phyloP scores from a whole-genome alignment of 2,329 filamentous ascomycete species.

The Alternaria alternata region DNA sequence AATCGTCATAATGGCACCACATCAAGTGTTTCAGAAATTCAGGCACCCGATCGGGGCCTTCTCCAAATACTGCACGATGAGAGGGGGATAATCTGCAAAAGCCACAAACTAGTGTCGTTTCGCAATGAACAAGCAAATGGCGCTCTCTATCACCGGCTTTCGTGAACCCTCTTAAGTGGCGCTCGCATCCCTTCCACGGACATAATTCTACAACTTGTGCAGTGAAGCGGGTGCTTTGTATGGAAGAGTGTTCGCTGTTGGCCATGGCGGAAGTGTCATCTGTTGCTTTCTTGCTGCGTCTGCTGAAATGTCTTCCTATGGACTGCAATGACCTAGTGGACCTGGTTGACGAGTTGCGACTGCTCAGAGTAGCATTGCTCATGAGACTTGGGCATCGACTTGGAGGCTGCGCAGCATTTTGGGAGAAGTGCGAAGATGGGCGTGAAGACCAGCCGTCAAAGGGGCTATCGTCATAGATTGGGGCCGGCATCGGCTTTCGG shows the following conservation, averaged over 20 bases:
- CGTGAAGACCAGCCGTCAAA: rapidly evolving
- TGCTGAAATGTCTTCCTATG: neutral
- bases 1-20: rapidly evolving
- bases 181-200: neutral
- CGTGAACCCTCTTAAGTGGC: neutral
- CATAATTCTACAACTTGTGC: neutral
- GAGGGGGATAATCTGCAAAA: rapidly evolving
- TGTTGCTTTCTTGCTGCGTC: neutral
- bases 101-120: neutral
- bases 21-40: neutral
- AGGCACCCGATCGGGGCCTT: neutral
- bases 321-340: neutral
- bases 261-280: neutral
- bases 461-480: rapidly evolving
- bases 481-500: neutral
- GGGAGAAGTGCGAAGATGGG: neutral
- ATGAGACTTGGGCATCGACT: neutral
- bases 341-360: neutral
- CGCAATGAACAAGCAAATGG: neutral
- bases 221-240: neutral
- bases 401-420: neutral
- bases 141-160: neutral
- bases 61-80: neutral
- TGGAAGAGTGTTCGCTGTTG: neutral
- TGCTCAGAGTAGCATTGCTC: neutral